Evolutionary conservation across 257 asterid genomes (phyloP), one percentile per base, ranked within the genome.

Genomic region (Mentha longifolia): DNA sequence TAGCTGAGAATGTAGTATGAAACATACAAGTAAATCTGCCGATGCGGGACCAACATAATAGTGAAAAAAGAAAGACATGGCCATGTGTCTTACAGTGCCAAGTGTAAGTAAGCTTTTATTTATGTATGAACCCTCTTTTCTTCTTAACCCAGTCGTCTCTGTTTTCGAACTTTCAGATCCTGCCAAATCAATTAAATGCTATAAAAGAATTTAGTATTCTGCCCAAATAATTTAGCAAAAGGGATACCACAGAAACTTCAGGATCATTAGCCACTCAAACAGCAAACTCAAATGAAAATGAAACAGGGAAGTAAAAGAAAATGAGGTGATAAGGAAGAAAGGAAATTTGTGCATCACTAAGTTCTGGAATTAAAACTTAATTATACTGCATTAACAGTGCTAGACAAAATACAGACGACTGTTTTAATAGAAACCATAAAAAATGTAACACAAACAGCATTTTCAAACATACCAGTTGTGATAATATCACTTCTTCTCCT

Each of bases 91-190:
- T 89, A 87, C 96, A 64, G 95, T 91, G 82, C 96, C 97, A 78
- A 91, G 87, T 54, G 95, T 85, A 43, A 88, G 92, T 58, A 88
- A 87, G 80, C 97, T 88, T 72, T 88, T 88, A 82, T 88, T 88
- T 72, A 90, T 87, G 84, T 82, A 88, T 65, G 92, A 85, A 78
- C 97, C 97, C 78, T 88, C 96, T 79, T 84, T 91, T 82, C 94
- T 86, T 82, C 94, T 81, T 83, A 91, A 67, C 50, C 96, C 94
- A 28, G 86, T 85, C 0, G 92, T 91, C 86, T 82, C 96, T 68
- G 94, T 76, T 81, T 91, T 87, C 52, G 97, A 91, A 85, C 96
- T 88, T 82, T 90, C 97, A 63, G 95, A 90, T 71, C 97, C 97
- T 79, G 96, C 97, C 84, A 91, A 86, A 86, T 88, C 96, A 82